Base-by-base conservation (phyloP, 129 eudicot species). In the Solidago caesia region DNA sequence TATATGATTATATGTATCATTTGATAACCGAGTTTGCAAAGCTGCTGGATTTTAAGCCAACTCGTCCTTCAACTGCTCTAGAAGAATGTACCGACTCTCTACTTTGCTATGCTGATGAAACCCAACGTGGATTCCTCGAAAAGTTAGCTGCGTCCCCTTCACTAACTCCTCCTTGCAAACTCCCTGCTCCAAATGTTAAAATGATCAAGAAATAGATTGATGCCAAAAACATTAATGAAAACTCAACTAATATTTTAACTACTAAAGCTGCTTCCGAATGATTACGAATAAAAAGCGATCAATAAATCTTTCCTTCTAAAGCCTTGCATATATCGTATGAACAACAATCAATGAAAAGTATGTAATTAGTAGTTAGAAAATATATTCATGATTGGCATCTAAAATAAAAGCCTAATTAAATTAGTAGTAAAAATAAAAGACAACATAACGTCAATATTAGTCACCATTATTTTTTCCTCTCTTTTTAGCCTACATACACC, bases 1-100 rank as follows among this genome's bases (percentile, higher is more conserved):
- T 91, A 6, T 91, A 91, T 55, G 97, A 91, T 67, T 88, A 91
- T 75, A 91, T 88, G 92, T 88, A 43, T 80, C 96, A 91, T 78
- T 84, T 91, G 15, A 55, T 86, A 25, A 48, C 55, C 0, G 86
- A 86, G 76, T 91, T 88, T 53, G 73, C 97, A 9, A 91, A 84
- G 77, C 81, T 91, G 67, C 84, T 59, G 74, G 81, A 81, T 59
- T 91, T 88, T 68, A 77, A 67, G 82, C 97, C 96, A 1, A 72
- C 65, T 41, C 80, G 65, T 48, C 96, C 97, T 74, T 15, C 84
- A 46, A 74, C 76, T 63, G 86, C 96, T 27, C 61, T 68, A 57
- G 85, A 88, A 69, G 84, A 84, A 8, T 91, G 97, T 72, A n/a
- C 6, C 1, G 89, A 75, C 6, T 86, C 90, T 61, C 70, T 88